Base-by-base conservation (phyloP, 2,329 filamentous ascomycete species). In the Fusarium fracticaudum region DNA sequence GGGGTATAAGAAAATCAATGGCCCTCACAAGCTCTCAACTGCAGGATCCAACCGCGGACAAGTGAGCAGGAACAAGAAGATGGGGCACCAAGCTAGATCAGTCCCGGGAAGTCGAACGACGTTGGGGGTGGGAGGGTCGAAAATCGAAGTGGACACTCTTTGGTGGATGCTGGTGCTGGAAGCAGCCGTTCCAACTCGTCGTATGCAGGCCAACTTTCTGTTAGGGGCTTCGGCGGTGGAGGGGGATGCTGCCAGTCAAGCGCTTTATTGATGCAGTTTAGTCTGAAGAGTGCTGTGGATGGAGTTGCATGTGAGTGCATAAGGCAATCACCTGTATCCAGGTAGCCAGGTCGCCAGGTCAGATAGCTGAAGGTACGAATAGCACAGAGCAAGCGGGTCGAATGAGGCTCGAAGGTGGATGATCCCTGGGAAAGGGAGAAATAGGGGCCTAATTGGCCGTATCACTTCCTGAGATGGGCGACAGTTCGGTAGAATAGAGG, bases 191-290 rank as follows among this genome's bases (percentile, higher is more conserved):
- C 55, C 55, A 71, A 72, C 68, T 66, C 48, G 64, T 64, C 45
- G 51, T 60, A 50, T 51, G 60, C 58, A 60, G 63, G 58, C 38
- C 44, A 48, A 59, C 53, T 70, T 63, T 41, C 61, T 73, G 59
- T 40, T 58, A 60, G 69, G 64, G 63, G 60, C 57, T 60, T 59
- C 53, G 64, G 64, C 50, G 37, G 67, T 68, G 69, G 58, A 69
- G 64, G 75, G 70, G 64, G 71, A 71, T 77, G 62, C 66, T 74
- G 63, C 55, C 41, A 69, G 51, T 72, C 48, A 69, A 71, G 71
- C 69, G 72, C 58, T 73, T 55, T 35, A 24, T 35, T 55, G 64
- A 55, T 74, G 62, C 54, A 74, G 57, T 60, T 60, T 63, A 58
- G 48, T 64, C 53, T 48, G 54, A 64, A 50, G 41, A 60, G 48